Base-by-base conservation (phyloP, 169 alveolate species). In the Plasmodium cynomolgi region DNA sequence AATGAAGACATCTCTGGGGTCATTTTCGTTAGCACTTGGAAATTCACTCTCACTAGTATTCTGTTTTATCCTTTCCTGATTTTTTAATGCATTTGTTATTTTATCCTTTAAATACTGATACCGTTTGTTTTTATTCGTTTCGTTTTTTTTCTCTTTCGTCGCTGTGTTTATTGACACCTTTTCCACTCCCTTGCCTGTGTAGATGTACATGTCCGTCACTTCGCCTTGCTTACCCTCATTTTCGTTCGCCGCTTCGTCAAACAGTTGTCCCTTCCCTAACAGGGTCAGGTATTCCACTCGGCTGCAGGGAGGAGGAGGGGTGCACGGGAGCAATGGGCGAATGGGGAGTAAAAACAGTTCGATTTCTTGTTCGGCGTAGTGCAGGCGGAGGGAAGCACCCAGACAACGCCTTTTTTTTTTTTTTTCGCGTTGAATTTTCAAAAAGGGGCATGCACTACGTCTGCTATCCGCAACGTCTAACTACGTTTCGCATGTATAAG, bases 31-130 rank as follows among this genome's bases (percentile, higher is more conserved):
- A 54, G 39, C 62, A 74, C 11, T 74, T 6, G 29, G 33, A 50
- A 15, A 56, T 6, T 26, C 26, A 83, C 54, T n/a, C 44, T 84
- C 84, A 73, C 15, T 75, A 2, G 11, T 74, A 11, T 54, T 75
- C 29, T 50, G 44, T 50, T 84, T 84, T 74, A 74, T 31, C 29
- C 34, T 73, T 84, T 84, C 93, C 56, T 84, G 84, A 74, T 50
- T 47, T 54, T 84, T 84, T 31, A 84, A 39, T 3, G 58, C 93
- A 50, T 74, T 84, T 5, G 84, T 37, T 84, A 84, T 84, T 84
- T 84, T 84, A 5, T 84, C 93, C 68, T 84, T 84, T 84, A 84
- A 62, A 74, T 84, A 84, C 58, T 84, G 84, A 74, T 50, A 84
- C 15, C 93, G 54, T 7, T 84, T 62, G 9, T 23, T 73, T 84